These are phyloP conservation scores for Jamesozyma lodderae DNA, from an alignment of 805 yeast species.

Conservation along the genomic window DNA sequence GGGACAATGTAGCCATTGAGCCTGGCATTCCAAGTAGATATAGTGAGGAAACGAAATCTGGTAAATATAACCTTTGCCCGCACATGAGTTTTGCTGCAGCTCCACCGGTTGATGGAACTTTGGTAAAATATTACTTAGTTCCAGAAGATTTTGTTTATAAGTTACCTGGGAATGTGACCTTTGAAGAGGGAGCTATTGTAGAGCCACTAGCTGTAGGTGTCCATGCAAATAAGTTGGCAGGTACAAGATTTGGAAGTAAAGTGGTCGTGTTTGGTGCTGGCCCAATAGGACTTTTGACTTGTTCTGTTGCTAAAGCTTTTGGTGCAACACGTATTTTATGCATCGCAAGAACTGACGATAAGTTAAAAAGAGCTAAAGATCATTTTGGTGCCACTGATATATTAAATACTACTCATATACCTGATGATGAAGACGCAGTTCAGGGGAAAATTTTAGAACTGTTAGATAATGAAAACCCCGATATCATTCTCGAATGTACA, in stretches of 20 bases:
- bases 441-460: constrained; percentile 24
- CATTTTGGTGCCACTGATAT: constrained; percentile 61
- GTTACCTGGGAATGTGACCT: constrained; percentile 66
- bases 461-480: constrained; percentile 33
- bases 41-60: constrained; percentile 66
- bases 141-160: constrained; percentile 80
- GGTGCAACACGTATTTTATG: constrained; percentile 66
- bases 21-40: constrained; percentile 82
- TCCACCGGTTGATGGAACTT: constrained; percentile 78
- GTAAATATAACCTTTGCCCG: constrained; percentile 76
- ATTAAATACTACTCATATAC: constrained; percentile 34
- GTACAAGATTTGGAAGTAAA: constrained; percentile 52
- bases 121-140: constrained; percentile 58
- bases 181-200: constrained; percentile 80
- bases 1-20: constrained; percentile 83
- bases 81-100: constrained; percentile 87
- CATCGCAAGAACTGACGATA: constrained; percentile 60
- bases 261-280: constrained; percentile 83
- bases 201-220: constrained; percentile 86
- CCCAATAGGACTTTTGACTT: constrained; percentile 72
- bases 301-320: constrained; percentile 62
- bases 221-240: constrained; percentile 62
- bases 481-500: constrained; percentile 72
- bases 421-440: constrained; percentile 28
- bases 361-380: constrained; percentile 53